A percentile compares a stretch with the other conserved stretches of the same genome.
phyloP scores from a whole-genome alignment of 805 yeast genomes.

The Starmera quercuum region DNA sequence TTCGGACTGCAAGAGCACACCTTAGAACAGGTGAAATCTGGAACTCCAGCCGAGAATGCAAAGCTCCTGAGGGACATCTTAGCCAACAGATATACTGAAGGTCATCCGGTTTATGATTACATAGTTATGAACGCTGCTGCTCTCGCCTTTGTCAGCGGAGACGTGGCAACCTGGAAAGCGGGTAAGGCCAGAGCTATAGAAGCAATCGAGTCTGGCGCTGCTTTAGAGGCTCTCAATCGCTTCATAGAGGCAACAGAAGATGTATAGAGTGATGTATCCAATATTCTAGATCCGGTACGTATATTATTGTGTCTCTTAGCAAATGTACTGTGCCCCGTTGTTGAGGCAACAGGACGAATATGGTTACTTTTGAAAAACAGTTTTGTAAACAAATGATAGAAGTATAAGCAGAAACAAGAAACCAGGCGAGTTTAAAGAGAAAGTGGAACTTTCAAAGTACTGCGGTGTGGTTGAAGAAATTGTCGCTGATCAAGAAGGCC shows the following conservation, averaged over 20 bases:
- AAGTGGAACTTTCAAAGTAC: too few relatives aligned
- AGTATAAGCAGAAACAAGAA: too few relatives aligned
- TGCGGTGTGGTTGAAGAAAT: too few relatives aligned
- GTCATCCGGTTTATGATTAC: constrained; percentile 74
- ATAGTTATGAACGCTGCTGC: constrained; percentile 89
- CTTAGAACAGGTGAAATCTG: constrained; percentile 62
- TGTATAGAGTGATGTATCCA: too few relatives aligned
- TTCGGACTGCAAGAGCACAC: constrained; percentile 76
- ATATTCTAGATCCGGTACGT: too few relatives aligned
- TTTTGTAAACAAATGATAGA: too few relatives aligned
- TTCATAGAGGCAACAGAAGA: constrained; percentile 39
- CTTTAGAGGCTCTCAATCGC: constrained; percentile 46
- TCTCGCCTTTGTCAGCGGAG: constrained; percentile 70
- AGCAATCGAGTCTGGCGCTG: constrained; percentile 62
- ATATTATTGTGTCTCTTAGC: too few relatives aligned
- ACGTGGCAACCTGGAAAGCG: constrained; percentile 57
- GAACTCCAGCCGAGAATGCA: constrained; percentile 87
- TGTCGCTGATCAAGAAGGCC: too few relatives aligned
- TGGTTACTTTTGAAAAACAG: too few relatives aligned
- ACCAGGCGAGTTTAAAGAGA: too few relatives aligned
- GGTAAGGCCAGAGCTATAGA: constrained; percentile 72
- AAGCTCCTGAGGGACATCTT: constrained; percentile 35
- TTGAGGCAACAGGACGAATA: too few relatives aligned
- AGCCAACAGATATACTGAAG: constrained; percentile 34
- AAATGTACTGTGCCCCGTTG: too few relatives aligned